Percentiles rank a stretch among this genome's conserved stretches.
These are phyloP conservation scores for Exophiala calicioides DNA, from an alignment of 2,329 filamentous ascomycete genomes.

Conservation along the genomic window DNA sequence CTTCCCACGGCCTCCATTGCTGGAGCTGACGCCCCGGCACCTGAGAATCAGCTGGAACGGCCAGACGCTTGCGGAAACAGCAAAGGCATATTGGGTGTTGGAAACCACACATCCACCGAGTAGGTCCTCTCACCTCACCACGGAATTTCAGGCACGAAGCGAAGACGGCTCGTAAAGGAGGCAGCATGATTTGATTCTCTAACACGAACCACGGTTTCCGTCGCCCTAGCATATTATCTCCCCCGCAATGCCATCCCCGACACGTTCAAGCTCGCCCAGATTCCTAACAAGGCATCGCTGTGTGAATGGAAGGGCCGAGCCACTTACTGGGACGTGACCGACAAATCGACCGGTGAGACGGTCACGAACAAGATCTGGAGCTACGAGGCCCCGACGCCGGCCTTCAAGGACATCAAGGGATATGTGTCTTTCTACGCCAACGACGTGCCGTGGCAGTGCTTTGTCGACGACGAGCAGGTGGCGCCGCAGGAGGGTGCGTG, in stretches of 20 bases:
- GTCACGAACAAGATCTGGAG: constrained; percentile 60
- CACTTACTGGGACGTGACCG: constrained; percentile 57
- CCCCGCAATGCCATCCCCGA: constrained; percentile 52
- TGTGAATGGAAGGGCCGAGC: constrained; percentile 65
- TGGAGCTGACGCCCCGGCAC: constrained; percentile 57
- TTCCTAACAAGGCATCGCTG: constrained; percentile 47
- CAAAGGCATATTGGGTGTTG: constrained; percentile 61
- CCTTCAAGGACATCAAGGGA: constrained; percentile 56
- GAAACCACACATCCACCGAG: constrained; percentile 65
- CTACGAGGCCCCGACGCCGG: constrained; percentile 56
- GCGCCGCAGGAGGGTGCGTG: constrained; percentile 37
- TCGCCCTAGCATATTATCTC: constrained; percentile 58
- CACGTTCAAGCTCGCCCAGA: constrained; percentile 45
- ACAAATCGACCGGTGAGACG: constrained; percentile 39
- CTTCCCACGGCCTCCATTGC: constrained; percentile 57
- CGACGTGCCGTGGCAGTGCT: constrained; percentile 59
- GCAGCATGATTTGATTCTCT: not conserved
- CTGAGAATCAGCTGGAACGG: constrained; percentile 59
- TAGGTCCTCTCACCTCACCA: constrained; percentile 37
- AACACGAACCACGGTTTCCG: not conserved
- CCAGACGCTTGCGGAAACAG: constrained; percentile 59
- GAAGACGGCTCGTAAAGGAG: not conserved
- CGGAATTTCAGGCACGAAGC: not conserved
- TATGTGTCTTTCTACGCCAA: constrained; percentile 62
- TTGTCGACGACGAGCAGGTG: constrained; percentile 62